Evolutionary conservation across 129 eudicot genomes (phyloP), one percentile per base, ranked within the genome.

Genomic region (Silybum marianum): DNA sequence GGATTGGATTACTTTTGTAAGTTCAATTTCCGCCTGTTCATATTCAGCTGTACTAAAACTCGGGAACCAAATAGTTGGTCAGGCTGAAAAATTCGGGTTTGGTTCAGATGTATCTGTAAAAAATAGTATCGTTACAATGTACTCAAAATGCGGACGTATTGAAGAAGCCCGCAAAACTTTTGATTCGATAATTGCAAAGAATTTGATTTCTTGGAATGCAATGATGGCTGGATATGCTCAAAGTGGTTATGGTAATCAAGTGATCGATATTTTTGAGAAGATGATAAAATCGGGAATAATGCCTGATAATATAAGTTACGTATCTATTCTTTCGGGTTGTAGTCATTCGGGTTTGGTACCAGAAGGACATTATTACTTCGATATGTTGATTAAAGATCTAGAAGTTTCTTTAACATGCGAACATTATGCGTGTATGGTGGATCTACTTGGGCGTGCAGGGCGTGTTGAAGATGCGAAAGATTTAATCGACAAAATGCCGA

Each of bases 161-260:
- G 48, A 28, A 46, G 90, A 89, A 30, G 89, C 90, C 4, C 40
- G 74, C 2, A 76, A 38, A 79, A 76, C 81, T 14, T 89, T 89
- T 73, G 90, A 87, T 80, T 87, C 78, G 8, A 79, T 89, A 75
- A 14, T n/a, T 73, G 8, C 71, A 4, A 89, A 80, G 81, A 85
- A 89, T 82, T 73, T 89, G 66, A 80, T 89, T 54, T 79, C 93
- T 38, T 89, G 93, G 93, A 89, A 89, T 5, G 82, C 87, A 7
- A 87, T 89, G 87, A 84, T 89, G 88, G 82, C 77, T 2, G 93
- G 88, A 72, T 89, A 87, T 74, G 89, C 89, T 23, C 88, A 82
- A 79, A 87, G 88, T 13, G 90, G 93, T 26, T 70, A 76, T 24
- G 90, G 88, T 42, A 69, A 83, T 81, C 69, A 34, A 73, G 93